Evolutionary conservation across 352 stramenopile genomes (phyloP).

Genomic region (Phytopythium delawarense): DNA sequence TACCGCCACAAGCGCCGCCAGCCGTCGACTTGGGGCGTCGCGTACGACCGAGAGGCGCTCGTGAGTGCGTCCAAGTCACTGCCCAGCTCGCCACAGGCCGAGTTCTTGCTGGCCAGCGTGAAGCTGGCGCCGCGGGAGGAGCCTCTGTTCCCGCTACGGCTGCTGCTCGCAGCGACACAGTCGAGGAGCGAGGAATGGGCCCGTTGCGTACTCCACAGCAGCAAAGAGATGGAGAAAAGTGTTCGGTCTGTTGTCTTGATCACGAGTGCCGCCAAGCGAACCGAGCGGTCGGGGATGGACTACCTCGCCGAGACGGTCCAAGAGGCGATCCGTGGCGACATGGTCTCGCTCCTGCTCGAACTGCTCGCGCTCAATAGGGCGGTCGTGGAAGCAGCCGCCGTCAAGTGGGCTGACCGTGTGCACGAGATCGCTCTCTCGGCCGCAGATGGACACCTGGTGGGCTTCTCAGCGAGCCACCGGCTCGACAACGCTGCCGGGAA

Average conservation of each 20-base stretch:
- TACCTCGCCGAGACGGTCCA: neutral
- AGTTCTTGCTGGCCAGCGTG: neutral
- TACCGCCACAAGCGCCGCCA: neutral
- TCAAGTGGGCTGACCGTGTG: neutral
- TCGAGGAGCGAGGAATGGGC: constrained; percentile 2
- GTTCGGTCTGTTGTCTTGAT: neutral
- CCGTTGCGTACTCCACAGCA: neutral
- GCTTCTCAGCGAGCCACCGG: neutral
- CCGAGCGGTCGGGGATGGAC: neutral
- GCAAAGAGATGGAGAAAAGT: neutral
- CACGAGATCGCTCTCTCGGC: neutral
- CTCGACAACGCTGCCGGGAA: neutral
- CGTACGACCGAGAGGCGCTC: neutral
- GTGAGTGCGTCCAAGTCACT: neutral
- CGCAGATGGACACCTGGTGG: neutral
- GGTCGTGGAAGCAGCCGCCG: neutral
- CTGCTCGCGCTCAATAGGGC: neutral
- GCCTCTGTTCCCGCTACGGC: neutral
- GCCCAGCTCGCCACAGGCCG: neutral
- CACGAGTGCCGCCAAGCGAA: neutral
- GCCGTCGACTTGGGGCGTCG: neutral
- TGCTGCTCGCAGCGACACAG: neutral
- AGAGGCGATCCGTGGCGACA: neutral
- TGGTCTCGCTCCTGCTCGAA: neutral
- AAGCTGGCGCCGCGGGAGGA: neutral